phyloP scores from a whole-genome alignment of 1,284 basidiomycete genomes.

The Thecaphora thlaspeos region DNA sequence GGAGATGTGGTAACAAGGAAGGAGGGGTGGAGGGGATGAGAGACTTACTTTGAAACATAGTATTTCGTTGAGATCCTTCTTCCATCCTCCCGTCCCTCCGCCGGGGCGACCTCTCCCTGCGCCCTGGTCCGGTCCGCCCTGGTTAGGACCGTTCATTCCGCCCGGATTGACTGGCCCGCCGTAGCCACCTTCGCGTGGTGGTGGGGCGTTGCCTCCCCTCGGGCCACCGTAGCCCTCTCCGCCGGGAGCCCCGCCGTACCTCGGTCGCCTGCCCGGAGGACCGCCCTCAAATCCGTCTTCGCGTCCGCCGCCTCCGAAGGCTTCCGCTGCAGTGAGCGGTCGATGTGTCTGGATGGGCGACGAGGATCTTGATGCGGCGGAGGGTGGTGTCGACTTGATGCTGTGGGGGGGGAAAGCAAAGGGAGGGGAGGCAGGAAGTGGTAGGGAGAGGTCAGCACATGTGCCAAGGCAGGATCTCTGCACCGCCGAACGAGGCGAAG shows the following conservation, averaged over 20 bases:
- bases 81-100: conserved; percentile 21
- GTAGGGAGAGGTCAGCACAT: no score
- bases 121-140: conserved; percentile 3
- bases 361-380: conserved; percentile 43
- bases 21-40: no score
- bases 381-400: conserved; percentile 51
- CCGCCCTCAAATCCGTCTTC: conserved; percentile 1
- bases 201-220: conserved; percentile 1
- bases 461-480: no score
- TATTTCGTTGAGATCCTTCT: conserved; percentile 46
- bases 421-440: not conserved
- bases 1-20: no score
- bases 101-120: conserved; percentile 5
- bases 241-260: not conserved
- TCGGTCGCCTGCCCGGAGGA: not conserved
- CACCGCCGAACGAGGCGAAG: no score
- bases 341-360: conserved; percentile 53
- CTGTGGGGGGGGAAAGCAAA: conserved; percentile 4
- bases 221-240: conserved; percentile 5
- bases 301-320: conserved; percentile 28
- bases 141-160: conserved; percentile 8
- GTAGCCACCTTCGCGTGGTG: conserved; percentile 2
- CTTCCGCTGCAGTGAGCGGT: conserved; percentile 50
- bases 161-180: not conserved
- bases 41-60: conserved; percentile 47